Conservation (phyloP, 768 basidiomycete genomes). For the Russula compacta region DNA sequence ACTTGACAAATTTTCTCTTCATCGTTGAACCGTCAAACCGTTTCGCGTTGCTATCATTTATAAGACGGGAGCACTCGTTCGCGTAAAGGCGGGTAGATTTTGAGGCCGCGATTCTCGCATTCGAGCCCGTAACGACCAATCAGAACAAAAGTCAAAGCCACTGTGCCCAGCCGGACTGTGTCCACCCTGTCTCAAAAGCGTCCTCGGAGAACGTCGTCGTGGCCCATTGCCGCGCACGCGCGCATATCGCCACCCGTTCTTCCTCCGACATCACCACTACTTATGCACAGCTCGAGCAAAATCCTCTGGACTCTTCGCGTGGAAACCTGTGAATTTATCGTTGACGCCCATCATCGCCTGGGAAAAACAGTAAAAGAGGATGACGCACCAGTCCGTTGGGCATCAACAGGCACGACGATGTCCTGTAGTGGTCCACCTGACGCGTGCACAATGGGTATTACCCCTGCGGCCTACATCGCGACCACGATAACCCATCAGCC, state of each 20-base stretch:
- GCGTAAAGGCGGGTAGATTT: neutral
- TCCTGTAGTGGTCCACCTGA: conserved; percentile 89
- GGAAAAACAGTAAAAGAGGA: neutral
- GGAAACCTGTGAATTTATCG: conserved; percentile 48
- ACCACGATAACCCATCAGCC: neutral
- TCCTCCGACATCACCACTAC: conserved; percentile 48
- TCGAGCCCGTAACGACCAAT: neutral
- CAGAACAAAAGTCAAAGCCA: conserved; percentile 19
- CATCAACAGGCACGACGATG: conserved; percentile 76
- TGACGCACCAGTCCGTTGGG: conserved; percentile 52
- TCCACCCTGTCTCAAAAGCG: conserved; percentile 74
- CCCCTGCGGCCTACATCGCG: conserved; percentile 70
- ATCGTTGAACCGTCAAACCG: neutral
- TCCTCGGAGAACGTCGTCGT: conserved; percentile 64
- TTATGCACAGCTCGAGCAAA: conserved; percentile 61
- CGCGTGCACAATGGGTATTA: conserved; percentile 85
- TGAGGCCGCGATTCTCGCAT: neutral
- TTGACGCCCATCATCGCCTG: neutral
- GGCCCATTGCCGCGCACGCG: conserved; percentile 62
- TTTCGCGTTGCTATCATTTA: neutral
- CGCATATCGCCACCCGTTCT: conserved; percentile 54
- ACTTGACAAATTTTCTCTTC: neutral
- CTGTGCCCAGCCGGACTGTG: conserved; percentile 48
- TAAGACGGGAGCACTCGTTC: neutral
- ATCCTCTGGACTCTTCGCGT: conserved; percentile 54